phyloP scores from a whole-genome alignment of 495 filamentous ascomycete species.

The Aspergillus cristatus region DNA sequence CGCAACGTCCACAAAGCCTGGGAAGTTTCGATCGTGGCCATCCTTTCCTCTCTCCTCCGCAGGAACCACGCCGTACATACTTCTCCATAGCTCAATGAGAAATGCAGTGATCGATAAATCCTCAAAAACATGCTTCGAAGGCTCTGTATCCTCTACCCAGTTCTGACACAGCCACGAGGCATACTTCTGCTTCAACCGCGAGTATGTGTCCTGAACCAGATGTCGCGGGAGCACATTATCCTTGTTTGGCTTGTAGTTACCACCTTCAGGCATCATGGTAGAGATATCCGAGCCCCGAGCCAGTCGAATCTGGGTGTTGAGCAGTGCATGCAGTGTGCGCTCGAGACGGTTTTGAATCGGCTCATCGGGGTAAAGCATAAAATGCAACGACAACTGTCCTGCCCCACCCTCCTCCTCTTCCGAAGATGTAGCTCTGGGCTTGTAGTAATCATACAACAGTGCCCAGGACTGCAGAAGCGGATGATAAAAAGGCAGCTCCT shows the following conservation, averaged over 20 bases:
- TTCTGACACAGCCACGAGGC: slow-evolving; percentile 51
- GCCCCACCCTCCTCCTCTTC: slow-evolving; percentile 2
- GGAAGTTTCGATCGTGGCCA: slow-evolving; percentile 39
- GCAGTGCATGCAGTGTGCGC: slow-evolving; percentile 60
- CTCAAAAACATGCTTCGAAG: slow-evolving; percentile 88
- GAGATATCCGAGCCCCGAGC: slow-evolving; percentile 51
- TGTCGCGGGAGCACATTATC: slow-evolving; percentile 68
- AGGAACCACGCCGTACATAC: slow-evolving; percentile 57
- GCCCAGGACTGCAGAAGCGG: slow-evolving; percentile 63
- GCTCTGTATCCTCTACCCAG: slow-evolving; percentile 84
- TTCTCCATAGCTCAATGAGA: slow-evolving; percentile 81
- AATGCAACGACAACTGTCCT: slow-evolving; percentile 22
- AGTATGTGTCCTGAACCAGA: slow-evolving; percentile 69
- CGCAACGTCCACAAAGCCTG: slow-evolving; percentile 90
- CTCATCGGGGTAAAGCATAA: slow-evolving; percentile 18
- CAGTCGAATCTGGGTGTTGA: slow-evolving; percentile 68
- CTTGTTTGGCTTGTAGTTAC: slow-evolving; percentile 43
- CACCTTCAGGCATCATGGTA: slow-evolving; percentile 32
- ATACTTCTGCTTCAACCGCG: slow-evolving; percentile 69
- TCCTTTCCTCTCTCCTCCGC: slow-evolving; percentile 7
- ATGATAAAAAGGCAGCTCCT: slow-evolving; percentile 78
- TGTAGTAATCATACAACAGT: slow-evolving; percentile 56
- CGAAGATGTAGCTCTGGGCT: not conserved
- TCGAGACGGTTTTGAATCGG: slow-evolving; percentile 43
- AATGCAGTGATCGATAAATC: slow-evolving; percentile 90